Evolutionary conservation across 1,284 basidiomycete genomes (phyloP), one percentile per base, ranked within the genome.

Genomic region (Ceratobasidium papillatum): DNA sequence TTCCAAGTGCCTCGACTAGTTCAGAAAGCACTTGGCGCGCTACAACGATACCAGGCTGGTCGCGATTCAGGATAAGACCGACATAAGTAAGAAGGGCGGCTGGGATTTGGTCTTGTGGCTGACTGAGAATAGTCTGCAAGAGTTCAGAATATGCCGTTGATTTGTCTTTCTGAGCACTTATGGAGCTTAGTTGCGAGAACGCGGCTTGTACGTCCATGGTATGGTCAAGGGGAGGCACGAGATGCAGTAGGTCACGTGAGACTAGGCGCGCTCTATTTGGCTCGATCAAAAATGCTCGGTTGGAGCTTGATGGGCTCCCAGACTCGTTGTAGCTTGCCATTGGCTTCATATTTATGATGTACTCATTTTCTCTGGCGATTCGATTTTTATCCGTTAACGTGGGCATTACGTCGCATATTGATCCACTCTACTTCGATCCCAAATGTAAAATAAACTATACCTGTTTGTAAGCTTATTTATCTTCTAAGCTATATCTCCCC

Each of bases 1-100:
- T 85, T 36, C 84, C 85, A 47, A 95, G 84, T 45, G 84, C 83
- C 80, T 87, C 90, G 77, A 93, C 92, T 73, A 96, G 88, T 80
- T 95, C 93, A 22, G 91, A 87, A 36, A 96, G 85, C 41, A 95
- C 90, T 78, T 95, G 94, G 78, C 94, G 87, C 27, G 92, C 93
- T 64, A 94, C 91, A 74, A 97, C 92, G 75, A 95, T 88, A 52
- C 93, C 91, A 58, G 92, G 89, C 77, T 84, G 86, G 78, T 95
- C 94, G 77, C 92, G 89, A 78, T 95, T 88, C 78, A 95, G 85
- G 14, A 85, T 81, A 77, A 90, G 90, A 34, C 93, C 82, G 80
- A 92, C 89, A 36, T 81, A 78, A 22, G 85, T 82, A 62, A 91
- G 81, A 8, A 82, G 79, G 87, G 84, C 74, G 85, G 78, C 63